These are phyloP conservation scores for Aspergillus thermomutatus DNA, from an alignment of 2,329 filamentous ascomycete genomes.

Conservation along the genomic window DNA sequence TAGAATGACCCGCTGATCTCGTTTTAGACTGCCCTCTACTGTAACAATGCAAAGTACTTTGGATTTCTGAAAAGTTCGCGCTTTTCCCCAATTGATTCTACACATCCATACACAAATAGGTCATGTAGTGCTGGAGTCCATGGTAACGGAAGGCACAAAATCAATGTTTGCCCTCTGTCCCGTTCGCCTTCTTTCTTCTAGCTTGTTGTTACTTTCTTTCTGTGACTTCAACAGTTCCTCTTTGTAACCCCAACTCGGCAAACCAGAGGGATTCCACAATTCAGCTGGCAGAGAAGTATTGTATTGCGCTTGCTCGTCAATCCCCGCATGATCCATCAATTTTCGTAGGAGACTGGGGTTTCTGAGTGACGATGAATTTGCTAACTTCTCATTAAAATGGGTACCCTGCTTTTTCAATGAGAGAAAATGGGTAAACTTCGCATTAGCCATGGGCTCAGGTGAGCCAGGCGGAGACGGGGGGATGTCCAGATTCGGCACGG, in stretches of 20 bases:
- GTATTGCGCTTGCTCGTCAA: slow-evolving; percentile 54
- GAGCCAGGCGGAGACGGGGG: slow-evolving; percentile 47
- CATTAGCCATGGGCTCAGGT: slow-evolving; percentile 44
- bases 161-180: slow-evolving; percentile 37
- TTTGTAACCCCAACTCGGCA: slow-evolving; percentile 46
- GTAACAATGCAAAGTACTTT: neutral
- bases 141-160: slow-evolving; percentile 32
- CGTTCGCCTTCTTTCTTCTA: slow-evolving; percentile 33
- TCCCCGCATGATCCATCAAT: slow-evolving; percentile 56
- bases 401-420: slow-evolving; percentile 59
- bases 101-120: neutral
- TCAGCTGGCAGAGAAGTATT: slow-evolving; percentile 45
- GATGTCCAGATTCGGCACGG: slow-evolving; percentile 44
- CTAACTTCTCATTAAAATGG: slow-evolving; percentile 63
- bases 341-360: slow-evolving; percentile 58
- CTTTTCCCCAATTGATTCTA: neutral
- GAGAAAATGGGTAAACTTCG: slow-evolving; percentile 60
- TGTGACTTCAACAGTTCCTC: slow-evolving; percentile 45
- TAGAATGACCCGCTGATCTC: no score
- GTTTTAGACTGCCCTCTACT: neutral
- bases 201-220: slow-evolving; percentile 32
- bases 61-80: neutral
- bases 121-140: slow-evolving; percentile 5
- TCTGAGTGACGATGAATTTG: slow-evolving; percentile 54
- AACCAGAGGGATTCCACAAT: slow-evolving; percentile 37